phyloP scores from a whole-genome alignment of 2,329 filamentous ascomycete genomes.

The Colletotrichum salicis region DNA sequence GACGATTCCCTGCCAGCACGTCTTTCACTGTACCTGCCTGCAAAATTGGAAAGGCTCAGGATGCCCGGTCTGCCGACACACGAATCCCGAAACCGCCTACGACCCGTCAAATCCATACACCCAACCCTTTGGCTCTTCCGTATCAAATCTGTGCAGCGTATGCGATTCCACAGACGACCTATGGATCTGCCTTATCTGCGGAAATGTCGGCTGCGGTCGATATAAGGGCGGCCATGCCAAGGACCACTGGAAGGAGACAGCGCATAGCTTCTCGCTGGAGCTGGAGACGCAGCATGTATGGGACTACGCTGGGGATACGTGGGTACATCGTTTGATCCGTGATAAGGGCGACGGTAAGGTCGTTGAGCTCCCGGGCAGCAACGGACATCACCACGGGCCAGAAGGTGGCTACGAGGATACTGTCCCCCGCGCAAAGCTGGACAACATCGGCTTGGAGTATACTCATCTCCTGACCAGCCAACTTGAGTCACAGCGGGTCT shows the following conservation, averaged over 20 bases:
- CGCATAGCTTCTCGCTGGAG: slow-evolving; percentile 92
- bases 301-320: slow-evolving; percentile 96
- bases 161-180: slow-evolving; percentile 86
- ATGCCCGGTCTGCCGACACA: slow-evolving; percentile 94
- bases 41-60: slow-evolving; percentile 96
- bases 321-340: slow-evolving; percentile 94
- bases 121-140: slow-evolving; percentile 67
- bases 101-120: slow-evolving; percentile 61
- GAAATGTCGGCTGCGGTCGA: slow-evolving; percentile 89
- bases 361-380: slow-evolving; percentile 81
- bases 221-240: slow-evolving; percentile 96
- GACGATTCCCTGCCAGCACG: slow-evolving; percentile 96
- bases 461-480: slow-evolving; percentile 93
- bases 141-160: slow-evolving; percentile 79
- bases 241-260: slow-evolving; percentile 89
- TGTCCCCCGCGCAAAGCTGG: slow-evolving; percentile 75
- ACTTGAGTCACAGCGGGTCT: slow-evolving; percentile 89
- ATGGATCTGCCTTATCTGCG: slow-evolving; percentile 96
- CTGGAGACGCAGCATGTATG: slow-evolving; percentile 94
- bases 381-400: slow-evolving; percentile 37
- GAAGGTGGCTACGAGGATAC: slow-evolving; percentile 67
- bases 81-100: slow-evolving; percentile 59
- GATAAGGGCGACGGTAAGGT: slow-evolving; percentile 93
- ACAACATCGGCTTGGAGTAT: slow-evolving; percentile 91
- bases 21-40: slow-evolving; percentile 96